These are phyloP conservation scores for Colletotrichum lentis DNA, from an alignment of 2,329 filamentous ascomycete species.

Conservation along the genomic window DNA sequence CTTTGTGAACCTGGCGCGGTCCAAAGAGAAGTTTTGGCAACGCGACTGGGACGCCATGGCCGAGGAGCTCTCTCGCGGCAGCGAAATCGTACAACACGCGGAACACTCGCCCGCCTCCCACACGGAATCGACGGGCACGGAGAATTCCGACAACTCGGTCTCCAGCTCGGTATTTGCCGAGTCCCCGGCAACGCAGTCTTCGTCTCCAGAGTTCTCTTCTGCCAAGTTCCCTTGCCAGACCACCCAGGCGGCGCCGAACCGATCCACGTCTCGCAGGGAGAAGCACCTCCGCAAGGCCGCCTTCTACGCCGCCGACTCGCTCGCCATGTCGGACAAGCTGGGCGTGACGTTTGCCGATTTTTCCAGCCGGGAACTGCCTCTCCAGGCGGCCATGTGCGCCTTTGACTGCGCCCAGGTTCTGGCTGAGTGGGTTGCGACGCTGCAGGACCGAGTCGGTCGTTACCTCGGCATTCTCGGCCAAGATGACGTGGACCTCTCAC, in stretches of 20 bases:
- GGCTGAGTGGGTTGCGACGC: slow-evolving; percentile 90
- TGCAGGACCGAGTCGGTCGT: slow-evolving; percentile 92
- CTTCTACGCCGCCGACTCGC: slow-evolving; percentile 90
- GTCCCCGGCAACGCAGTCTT: slow-evolving; percentile 61
- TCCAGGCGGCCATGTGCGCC: slow-evolving; percentile 89
- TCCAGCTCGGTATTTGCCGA: slow-evolving; percentile 59
- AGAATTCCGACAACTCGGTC: slow-evolving; percentile 58
- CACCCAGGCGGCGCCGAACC: slow-evolving; percentile 43
- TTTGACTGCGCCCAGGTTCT: slow-evolving; percentile 95
- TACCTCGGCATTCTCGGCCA: slow-evolving; percentile 88
- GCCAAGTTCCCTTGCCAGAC: slow-evolving; percentile 47
- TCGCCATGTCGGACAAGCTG: slow-evolving; percentile 86
- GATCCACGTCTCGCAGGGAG: slow-evolving; percentile 75
- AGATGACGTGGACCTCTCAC: slow-evolving; percentile 78
- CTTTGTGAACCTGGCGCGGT: slow-evolving; percentile 90
- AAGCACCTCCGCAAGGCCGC: slow-evolving; percentile 92
- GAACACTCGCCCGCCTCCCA: slow-evolving; percentile 67
- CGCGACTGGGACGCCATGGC: slow-evolving; percentile 92
- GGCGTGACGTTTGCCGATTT: slow-evolving; percentile 87
- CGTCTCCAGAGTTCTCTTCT: slow-evolving; percentile 57
- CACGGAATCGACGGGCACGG: slow-evolving; percentile 53
- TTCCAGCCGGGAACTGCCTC: slow-evolving; percentile 82
- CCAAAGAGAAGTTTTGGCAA: slow-evolving; percentile 94
- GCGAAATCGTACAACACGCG: slow-evolving; percentile 77
- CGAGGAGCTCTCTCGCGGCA: slow-evolving; percentile 81